Evolutionary conservation across 2,329 filamentous ascomycete species (phyloP).

Genomic region (Penicillium freii): DNA sequence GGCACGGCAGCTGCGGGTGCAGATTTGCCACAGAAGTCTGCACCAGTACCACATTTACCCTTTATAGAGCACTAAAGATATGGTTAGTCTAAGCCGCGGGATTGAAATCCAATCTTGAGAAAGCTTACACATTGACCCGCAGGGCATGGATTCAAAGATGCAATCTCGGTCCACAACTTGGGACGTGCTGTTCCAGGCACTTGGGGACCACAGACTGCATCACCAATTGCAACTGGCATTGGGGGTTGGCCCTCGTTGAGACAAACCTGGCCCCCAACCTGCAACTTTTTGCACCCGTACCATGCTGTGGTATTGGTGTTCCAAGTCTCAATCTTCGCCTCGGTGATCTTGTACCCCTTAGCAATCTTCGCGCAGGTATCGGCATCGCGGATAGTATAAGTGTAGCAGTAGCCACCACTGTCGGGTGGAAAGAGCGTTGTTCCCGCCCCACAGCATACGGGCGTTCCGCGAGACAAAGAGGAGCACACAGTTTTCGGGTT

Average conservation of each 20-base stretch:
- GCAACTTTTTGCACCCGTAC: neutral
- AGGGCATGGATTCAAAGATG: constrained; percentile 6
- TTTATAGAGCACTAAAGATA: neutral
- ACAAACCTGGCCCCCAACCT: neutral
- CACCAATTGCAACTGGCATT: constrained; percentile 1
- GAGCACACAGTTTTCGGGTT: neutral
- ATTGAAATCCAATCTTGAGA: neutral
- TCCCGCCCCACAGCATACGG: neutral
- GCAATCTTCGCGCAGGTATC: constrained; percentile 2
- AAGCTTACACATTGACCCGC: constrained; percentile 5
- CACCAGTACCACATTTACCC: constrained; percentile 8
- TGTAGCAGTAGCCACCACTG: neutral
- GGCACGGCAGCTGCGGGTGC: neutral
- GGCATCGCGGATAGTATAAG: neutral
- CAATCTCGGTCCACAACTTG: neutral
- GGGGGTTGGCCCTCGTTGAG: neutral
- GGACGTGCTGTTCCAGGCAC: constrained; percentile 5
- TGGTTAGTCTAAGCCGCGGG: neutral
- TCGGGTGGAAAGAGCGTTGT: neutral
- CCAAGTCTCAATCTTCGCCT: constrained; percentile 1
- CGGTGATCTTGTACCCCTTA: neutral
- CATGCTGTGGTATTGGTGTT: constrained; percentile 1
- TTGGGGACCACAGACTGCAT: constrained; percentile 5
- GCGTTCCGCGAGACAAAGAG: neutral
- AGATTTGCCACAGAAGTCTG: neutral